phyloP scores from a whole-genome alignment of 192 early-diverging fungal species.

The Helicostylum pulchrum region DNA sequence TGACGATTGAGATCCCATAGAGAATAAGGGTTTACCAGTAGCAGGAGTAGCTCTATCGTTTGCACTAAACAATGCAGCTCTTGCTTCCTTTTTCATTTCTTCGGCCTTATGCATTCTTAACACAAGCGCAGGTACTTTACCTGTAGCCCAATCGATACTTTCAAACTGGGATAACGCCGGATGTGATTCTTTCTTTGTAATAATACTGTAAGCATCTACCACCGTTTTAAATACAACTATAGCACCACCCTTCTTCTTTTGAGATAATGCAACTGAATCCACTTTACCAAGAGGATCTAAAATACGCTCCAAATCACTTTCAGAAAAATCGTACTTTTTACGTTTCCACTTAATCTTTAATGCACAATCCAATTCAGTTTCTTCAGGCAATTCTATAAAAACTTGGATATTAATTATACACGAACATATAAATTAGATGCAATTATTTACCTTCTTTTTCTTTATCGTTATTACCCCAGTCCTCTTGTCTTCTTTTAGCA shows the following conservation, averaged over 20 bases:
- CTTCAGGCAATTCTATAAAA: conserved; percentile 20
- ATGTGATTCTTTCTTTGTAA: conserved; percentile 33
- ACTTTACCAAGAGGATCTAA: conserved; percentile 40
- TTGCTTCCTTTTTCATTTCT: conserved; percentile 9
- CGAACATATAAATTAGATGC: background rate
- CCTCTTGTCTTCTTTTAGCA: conserved; percentile 29
- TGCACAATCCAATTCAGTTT: conserved; percentile 41
- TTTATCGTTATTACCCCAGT: conserved; percentile 21
- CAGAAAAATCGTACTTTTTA: conserved; percentile 40
- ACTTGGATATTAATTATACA: background rate
- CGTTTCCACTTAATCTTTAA: conserved; percentile 51
- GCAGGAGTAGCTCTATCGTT: conserved; percentile 12
- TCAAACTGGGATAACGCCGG: conserved; percentile 34
- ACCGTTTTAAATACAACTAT: conserved; percentile 44
- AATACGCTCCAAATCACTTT: conserved; percentile 24
- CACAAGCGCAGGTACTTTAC: conserved; percentile 38
- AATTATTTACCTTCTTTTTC: conserved; percentile 20
- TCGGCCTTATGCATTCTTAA: conserved; percentile 30
- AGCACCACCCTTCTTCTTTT: conserved; percentile 41
- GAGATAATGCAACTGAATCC: conserved; percentile 41
- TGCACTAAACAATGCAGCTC: conserved; percentile 2
- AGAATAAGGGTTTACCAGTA: conserved; percentile 22
- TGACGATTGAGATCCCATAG: conserved; percentile 1
- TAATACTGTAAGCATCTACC: conserved; percentile 41
- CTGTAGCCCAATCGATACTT: conserved; percentile 44